These are phyloP conservation scores for Cercospora canescens DNA, from an alignment of 2,329 filamentous ascomycete species.

Conservation along the genomic window DNA sequence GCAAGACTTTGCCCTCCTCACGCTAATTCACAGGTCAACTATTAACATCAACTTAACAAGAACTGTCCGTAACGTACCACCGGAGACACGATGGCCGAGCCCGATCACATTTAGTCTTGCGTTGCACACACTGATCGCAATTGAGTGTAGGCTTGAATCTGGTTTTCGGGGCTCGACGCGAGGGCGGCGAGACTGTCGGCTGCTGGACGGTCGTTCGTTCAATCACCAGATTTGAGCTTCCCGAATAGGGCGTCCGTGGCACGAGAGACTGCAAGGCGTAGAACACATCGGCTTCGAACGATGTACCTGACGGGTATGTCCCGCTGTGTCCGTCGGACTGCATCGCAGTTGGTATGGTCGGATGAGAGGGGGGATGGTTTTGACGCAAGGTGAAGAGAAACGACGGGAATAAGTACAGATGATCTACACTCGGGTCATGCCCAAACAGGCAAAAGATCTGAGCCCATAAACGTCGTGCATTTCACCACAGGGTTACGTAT, in stretches of 20 bases:
- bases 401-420: neutral
- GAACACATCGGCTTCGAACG: neutral
- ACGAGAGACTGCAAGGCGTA: neutral
- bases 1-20: neutral
- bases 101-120: neutral
- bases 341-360: neutral
- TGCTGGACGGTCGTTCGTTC: neutral
- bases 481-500: neutral
- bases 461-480: neutral
- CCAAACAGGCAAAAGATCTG: neutral
- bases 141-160: neutral
- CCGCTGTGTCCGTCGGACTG: neutral
- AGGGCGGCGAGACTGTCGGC: neutral
- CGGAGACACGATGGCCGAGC: neutral
- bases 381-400: neutral
- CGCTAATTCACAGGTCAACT: neutral
- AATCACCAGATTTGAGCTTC: neutral
- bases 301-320: neutral
- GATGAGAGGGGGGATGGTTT: neutral
- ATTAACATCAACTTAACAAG: neutral
- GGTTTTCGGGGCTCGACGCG: neutral
- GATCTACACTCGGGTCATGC: neutral
- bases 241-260: neutral
- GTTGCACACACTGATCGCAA: neutral
- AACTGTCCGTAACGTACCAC: neutral